Percentiles rank a stretch among this genome's conserved stretches.
phyloP scores from a whole-genome alignment of 129 eudicot species.

The Lonicera japonica region DNA sequence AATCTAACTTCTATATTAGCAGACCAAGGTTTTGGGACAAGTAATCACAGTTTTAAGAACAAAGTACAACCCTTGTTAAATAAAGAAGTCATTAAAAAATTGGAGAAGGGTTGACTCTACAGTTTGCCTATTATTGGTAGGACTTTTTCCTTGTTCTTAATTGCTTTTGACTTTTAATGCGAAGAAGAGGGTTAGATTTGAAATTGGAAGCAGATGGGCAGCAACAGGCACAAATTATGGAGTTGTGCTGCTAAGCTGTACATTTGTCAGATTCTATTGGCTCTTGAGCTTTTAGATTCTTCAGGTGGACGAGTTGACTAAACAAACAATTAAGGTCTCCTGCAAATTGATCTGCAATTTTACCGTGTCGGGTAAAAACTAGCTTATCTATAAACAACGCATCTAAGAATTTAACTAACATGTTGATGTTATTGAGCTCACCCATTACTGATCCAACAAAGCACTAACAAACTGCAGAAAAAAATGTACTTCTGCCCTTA shows the following conservation, averaged over 20 bases:
- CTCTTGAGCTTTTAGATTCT: conserved; percentile 46
- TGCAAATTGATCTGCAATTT: too few relatives aligned
- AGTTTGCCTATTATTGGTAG: conserved; percentile 30
- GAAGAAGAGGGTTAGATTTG: conserved; percentile 19
- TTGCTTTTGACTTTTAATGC: conserved; percentile 8
- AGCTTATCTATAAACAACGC: too few relatives aligned
- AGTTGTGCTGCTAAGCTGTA: conserved; percentile 37
- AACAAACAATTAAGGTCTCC: not conserved
- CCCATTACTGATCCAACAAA: too few relatives aligned
- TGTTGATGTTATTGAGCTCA: too few relatives aligned
- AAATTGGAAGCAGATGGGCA: conserved; percentile 40
- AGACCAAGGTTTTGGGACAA: conserved; percentile 44
- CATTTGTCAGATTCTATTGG: conserved; percentile 36
- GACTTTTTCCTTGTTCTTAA: conserved; percentile 12
- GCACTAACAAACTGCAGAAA: too few relatives aligned
- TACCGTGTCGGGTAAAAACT: not conserved
- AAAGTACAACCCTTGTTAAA: conserved; percentile 11
- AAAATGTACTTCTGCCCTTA: too few relatives aligned
- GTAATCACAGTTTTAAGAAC: conserved; percentile 49
- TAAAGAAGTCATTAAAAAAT: conserved; percentile 22
- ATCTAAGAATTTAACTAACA: too few relatives aligned
- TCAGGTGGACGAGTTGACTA: conserved; percentile 12
- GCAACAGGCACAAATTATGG: conserved; percentile 64
- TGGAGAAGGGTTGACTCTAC: conserved; percentile 39
- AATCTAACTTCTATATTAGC: conserved; percentile 6